These are phyloP conservation scores for Rhododendron molle DNA, from an alignment of 148 eudicot genomes.

Conservation along the genomic window DNA sequence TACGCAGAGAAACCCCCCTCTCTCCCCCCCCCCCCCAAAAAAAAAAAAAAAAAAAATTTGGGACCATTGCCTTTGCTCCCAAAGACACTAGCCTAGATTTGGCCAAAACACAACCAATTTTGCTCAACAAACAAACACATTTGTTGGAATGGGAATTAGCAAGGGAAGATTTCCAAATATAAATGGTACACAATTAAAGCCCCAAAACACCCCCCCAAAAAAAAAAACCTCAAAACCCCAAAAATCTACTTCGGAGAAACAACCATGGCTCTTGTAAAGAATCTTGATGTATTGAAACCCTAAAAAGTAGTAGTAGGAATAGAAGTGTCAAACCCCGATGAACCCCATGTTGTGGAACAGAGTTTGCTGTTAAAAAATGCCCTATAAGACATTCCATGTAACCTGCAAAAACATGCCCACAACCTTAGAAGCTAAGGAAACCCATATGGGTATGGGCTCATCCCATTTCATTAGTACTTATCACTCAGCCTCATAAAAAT, in stretches of 20 bases:
- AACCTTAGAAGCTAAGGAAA: not conserved
- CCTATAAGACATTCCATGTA: slow-evolving; percentile 1
- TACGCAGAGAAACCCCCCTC: too few relatives aligned
- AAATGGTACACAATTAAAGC: slow-evolving; percentile 7
- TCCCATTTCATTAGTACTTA: not conserved
- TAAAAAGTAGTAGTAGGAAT: not conserved
- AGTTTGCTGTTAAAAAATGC: not conserved
- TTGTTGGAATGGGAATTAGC: slow-evolving; percentile 24
- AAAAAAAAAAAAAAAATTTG: too few relatives aligned
- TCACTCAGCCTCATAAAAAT: not conserved
- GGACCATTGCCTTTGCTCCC: slow-evolving; percentile 19
- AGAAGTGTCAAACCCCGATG: slow-evolving; percentile 1
- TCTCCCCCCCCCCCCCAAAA: too few relatives aligned
- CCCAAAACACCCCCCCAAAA: slow-evolving; percentile 17
- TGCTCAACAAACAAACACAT: slow-evolving; percentile 24
- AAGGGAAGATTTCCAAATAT: not conserved
- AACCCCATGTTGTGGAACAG: not conserved
- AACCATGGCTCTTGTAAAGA: not conserved
- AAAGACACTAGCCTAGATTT: slow-evolving; percentile 40
- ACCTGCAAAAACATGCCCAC: not conserved
- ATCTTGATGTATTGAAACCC: not conserved
- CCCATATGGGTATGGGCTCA: not conserved
- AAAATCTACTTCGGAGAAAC: slow-evolving; percentile 30
- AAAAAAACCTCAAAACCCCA: slow-evolving; percentile 6
- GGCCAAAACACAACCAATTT: slow-evolving; percentile 32